These are phyloP conservation scores for Colletotrichum melonis DNA, from an alignment of 2,329 filamentous ascomycete species.

Conservation along the genomic window DNA sequence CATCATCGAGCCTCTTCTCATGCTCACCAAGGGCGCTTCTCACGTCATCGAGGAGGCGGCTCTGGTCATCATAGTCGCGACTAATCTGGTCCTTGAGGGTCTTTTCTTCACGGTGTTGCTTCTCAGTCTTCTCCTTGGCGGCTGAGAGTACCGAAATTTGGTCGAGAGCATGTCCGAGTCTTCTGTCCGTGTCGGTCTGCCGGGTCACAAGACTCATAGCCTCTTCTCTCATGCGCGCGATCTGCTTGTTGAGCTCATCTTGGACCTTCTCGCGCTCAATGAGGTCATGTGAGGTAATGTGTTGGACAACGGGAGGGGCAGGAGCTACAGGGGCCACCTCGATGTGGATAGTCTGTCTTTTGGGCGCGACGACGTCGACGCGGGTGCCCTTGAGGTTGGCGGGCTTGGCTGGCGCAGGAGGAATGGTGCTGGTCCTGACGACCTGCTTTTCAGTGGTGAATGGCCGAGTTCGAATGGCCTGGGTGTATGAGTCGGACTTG, in stretches of 20 bases:
- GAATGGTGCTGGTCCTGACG: conserved; percentile 3
- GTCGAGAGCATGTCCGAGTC: conserved; percentile 31
- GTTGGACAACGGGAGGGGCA: conserved; percentile 21
- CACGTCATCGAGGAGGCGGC: conserved; percentile 27
- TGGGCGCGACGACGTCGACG: conserved; percentile 24
- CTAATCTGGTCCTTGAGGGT: conserved; percentile 17
- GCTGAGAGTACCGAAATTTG: conserved; percentile 20
- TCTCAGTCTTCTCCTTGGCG: conserved; percentile 28
- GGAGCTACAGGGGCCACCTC: conserved; percentile 19
- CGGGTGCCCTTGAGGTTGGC: conserved; percentile 30
- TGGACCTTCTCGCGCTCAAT: conserved; percentile 27
- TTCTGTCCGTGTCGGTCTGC: conserved; percentile 29
- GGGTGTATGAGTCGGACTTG: conserved; percentile 15
- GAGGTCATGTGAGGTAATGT: conserved; percentile 25
- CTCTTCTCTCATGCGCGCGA: conserved; percentile 33
- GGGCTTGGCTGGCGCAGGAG: conserved; percentile 25
- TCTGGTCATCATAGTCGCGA: conserved; percentile 31
- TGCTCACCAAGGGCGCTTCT: conserved; percentile 24
- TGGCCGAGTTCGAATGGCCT: conserved; percentile 8
- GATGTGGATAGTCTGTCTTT: conserved; percentile 14
- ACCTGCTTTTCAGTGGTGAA: conserved; percentile 24
- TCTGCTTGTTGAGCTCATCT: conserved; percentile 28
- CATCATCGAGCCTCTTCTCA: conserved; percentile 19
- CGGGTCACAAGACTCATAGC: conserved; percentile 26
- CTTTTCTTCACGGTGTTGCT: conserved; percentile 20